Base-by-base conservation (phyloP, 2,329 filamentous ascomycete genomes). In the Penicillium thymicola region DNA sequence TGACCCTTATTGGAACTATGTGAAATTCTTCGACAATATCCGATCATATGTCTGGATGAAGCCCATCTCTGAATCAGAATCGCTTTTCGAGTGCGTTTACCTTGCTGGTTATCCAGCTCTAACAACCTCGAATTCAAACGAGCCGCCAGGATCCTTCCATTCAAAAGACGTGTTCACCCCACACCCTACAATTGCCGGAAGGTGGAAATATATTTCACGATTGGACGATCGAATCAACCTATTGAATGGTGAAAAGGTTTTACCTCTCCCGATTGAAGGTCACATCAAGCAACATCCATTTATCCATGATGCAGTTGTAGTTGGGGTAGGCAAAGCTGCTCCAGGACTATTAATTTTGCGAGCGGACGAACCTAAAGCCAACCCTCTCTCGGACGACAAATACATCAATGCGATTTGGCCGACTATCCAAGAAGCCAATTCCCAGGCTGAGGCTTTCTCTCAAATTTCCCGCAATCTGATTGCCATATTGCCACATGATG, bases 381-480 rank as follows among this genome's bases (percentile, higher is more conserved):
- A 58, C 1, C 46, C 28, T 1, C 37, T 75, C 27, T 55, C 62
- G 0, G 69, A 74, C 5, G 61, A 69, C 1, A 68, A 75, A 38
- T 74, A 74, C 25, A 45, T 79, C 7, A 57, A 71, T 13, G 49
- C 62, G 11, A 65, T 80, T 18, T 76, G 72, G 74, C 72, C 75
- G 0, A 60, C 64, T 0, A 60, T 80, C 11, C 65, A 74, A 38
- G 58, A 67, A 2, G 76, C 76, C 25, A 80, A 80, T 55, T 54
- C 56, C 2, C 65, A 69, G 3, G 72, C 76, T 3, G 77, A 79
- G 42, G 68, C 70, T n/a, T 77, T 78, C 55, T 75, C 76, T 0
- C 76, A 76, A 40, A 74, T 80, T 16, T 68, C 76, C 1, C 68
- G 67, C n/a, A 76, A 78, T 23, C 74, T 77, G 67, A 65, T 79